Percentiles rank a stretch among this genome's conserved stretches.
phyloP scores from a whole-genome alignment of 2,329 filamentous ascomycete species.

The Fusarium sp. region DNA sequence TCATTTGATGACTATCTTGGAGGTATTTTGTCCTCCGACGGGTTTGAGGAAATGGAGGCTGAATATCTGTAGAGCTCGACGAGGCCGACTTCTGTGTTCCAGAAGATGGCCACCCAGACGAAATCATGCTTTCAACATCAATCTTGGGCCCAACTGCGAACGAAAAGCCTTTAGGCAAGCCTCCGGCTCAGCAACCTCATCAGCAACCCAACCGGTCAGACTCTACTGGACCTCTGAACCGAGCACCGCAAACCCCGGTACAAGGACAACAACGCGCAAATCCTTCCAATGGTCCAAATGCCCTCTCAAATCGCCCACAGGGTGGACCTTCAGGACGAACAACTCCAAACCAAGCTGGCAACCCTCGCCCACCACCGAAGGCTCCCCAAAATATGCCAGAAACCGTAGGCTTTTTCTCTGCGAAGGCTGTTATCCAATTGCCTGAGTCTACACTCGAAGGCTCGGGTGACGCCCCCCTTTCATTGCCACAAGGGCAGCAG shows the following conservation, averaged over 20 bases:
- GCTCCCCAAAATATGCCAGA: constrained; percentile 52
- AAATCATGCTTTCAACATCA: constrained; percentile 69
- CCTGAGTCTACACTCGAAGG: constrained; percentile 58
- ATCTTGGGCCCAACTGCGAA: constrained; percentile 35
- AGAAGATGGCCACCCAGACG: constrained; percentile 80
- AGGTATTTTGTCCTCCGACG: constrained; percentile 59
- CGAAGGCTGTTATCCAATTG: constrained; percentile 71
- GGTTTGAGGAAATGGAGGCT: constrained; percentile 56
- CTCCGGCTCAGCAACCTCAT: constrained; percentile 39
- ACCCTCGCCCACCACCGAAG: constrained; percentile 51
- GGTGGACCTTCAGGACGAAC: constrained; percentile 28
- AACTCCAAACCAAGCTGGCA: constrained; percentile 43
- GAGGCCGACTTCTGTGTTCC: constrained; percentile 80
- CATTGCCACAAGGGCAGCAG: constrained; percentile 61
- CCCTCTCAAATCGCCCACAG: constrained; percentile 42
- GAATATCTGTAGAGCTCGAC: constrained; percentile 73
- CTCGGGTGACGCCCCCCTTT: constrained; percentile 57
- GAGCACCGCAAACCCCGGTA: constrained; percentile 54
- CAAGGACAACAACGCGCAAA: constrained; percentile 46
- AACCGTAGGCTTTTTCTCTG: constrained; percentile 76
- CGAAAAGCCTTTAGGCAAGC: constrained; percentile 41
- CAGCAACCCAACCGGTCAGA: constrained; percentile 42
- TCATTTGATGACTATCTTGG: constrained; percentile 67
- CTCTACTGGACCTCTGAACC: constrained; percentile 35
- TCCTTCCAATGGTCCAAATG: constrained; percentile 42